phyloP scores from a whole-genome alignment of 805 yeast genomes.

The Kazachstania taianensis region DNA sequence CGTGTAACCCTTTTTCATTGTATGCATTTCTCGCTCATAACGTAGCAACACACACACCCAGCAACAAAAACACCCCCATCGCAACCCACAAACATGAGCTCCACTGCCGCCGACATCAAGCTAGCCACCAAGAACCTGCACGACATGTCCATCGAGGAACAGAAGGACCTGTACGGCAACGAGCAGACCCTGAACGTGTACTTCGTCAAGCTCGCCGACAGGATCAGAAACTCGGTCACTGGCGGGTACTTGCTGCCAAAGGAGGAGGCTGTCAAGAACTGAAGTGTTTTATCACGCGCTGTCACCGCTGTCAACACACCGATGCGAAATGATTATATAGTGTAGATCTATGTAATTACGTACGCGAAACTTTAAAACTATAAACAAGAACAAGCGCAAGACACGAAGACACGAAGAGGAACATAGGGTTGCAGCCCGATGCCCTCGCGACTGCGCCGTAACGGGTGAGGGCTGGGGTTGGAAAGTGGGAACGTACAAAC shows the following conservation, averaged over 20 bases:
- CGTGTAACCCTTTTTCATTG: no score
- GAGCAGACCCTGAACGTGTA: conserved; percentile 11
- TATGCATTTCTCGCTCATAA: no score
- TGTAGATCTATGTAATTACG: not conserved
- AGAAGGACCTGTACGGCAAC: conserved; percentile 9
- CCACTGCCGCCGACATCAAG: conserved; percentile 1
- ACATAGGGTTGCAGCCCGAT: no score
- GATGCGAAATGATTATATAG: no score
- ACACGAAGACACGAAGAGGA: no score
- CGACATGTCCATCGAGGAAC: conserved; percentile 9
- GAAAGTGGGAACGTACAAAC: no score
- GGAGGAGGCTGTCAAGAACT: not conserved
- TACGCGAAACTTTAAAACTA: not conserved
- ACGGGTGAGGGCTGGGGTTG: no score
- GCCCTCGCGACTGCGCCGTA: no score
- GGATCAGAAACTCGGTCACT: conserved; percentile 8
- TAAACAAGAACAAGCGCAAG: no score
- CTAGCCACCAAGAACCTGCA: conserved; percentile 7
- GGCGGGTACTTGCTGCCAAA: conserved; percentile 10
- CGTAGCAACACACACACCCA: not conserved
- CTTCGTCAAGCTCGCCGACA: conserved; percentile 14
- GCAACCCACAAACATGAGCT: not conserved
- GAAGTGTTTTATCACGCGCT: no score
- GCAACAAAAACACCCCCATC: not conserved
- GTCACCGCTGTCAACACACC: no score